Evolutionary conservation across 306 rosid species (phyloP).

Genomic region (Castanospermum australe): DNA sequence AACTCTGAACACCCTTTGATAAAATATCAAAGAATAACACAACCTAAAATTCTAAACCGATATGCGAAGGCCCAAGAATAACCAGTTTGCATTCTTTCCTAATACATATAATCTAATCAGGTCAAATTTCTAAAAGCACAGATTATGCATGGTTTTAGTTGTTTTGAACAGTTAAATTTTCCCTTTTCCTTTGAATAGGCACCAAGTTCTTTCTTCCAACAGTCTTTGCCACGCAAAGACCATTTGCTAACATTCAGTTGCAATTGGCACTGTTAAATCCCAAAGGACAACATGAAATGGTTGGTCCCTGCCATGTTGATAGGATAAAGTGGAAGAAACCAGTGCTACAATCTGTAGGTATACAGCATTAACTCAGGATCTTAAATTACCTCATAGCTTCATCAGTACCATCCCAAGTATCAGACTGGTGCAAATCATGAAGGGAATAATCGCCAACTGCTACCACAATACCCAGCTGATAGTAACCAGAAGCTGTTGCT

Average conservation of each 20-base stretch:
- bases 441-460: slow-evolving; percentile 74
- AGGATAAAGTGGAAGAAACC: slow-evolving; percentile 16
- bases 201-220: neutral
- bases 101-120: slow-evolving; percentile 11
- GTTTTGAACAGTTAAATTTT: neutral
- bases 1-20: neutral
- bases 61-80: neutral
- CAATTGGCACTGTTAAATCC: slow-evolving; percentile 10
- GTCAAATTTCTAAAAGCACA: slow-evolving; percentile 11
- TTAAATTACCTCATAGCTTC: slow-evolving; percentile 55
- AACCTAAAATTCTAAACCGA: neutral
- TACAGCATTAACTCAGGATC: slow-evolving; percentile 14
- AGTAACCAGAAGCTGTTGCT: slow-evolving; percentile 98
- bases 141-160: neutral
- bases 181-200: neutral
- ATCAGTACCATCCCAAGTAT: slow-evolving; percentile 49
- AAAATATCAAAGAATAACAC: neutral
- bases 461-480: slow-evolving; percentile 95
- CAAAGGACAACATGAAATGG: neutral
- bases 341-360: neutral
- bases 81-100: neutral
- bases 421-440: slow-evolving; percentile 55
- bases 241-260: slow-evolving; percentile 15
- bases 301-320: slow-evolving; percentile 10
- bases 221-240: neutral